Evolutionary conservation across 2,329 filamentous ascomycete genomes (phyloP).

Genomic region (Amauroascus verrucosus): DNA sequence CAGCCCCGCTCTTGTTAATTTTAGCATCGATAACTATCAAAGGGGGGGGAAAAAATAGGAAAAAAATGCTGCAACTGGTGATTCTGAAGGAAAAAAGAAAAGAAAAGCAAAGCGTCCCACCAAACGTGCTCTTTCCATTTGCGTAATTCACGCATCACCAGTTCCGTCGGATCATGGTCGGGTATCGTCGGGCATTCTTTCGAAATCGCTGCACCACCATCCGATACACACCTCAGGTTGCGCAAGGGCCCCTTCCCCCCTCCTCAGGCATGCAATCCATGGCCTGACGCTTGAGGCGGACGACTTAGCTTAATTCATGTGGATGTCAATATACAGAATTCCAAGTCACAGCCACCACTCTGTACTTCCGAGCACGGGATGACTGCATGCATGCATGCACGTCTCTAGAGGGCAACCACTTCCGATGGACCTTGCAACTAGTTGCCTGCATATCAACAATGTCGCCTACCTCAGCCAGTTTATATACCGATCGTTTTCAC

Average conservation of each 20-base stretch:
- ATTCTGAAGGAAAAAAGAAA: background rate
- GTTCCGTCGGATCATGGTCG: background rate
- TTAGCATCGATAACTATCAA: background rate
- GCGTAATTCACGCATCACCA: background rate
- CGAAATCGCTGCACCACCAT: conserved; percentile 5
- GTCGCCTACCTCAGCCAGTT: background rate
- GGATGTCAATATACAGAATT: conserved; percentile 7
- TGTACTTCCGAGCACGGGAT: background rate
- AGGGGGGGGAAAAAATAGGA: background rate
- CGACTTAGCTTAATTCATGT: background rate
- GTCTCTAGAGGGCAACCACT: background rate
- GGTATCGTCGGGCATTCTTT: conserved; percentile 8
- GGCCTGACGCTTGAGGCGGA: background rate
- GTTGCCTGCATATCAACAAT: too few species aligned
- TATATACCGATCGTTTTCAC: too few species aligned
- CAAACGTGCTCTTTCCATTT: background rate
- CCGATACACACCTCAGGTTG: background rate
- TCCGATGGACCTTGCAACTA: background rate
- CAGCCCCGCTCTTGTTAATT: too few species aligned
- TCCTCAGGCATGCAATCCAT: conserved; percentile 6
- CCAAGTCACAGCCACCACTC: background rate
- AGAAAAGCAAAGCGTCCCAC: background rate
- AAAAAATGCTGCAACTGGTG: background rate
- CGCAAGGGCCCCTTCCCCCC: background rate
- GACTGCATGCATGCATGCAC: background rate